phyloP scores from a whole-genome alignment of 73 alveolate genomes.

The Diophrys appendiculata region DNA sequence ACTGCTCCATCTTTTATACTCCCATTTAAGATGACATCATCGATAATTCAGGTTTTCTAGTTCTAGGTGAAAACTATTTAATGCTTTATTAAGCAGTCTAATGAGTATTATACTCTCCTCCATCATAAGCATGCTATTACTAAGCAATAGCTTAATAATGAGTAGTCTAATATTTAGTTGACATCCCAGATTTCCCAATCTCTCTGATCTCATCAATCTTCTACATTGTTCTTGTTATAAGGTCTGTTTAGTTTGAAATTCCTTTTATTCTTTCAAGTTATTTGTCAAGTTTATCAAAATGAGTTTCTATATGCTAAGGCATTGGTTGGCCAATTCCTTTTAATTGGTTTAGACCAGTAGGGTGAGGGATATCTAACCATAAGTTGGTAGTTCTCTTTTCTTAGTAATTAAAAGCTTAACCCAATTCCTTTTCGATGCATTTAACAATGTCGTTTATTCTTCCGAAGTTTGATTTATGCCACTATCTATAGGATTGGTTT shows the following conservation, averaged over 20 bases:
- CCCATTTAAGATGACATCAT: too few relatives aligned
- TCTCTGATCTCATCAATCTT: slow-evolving; percentile 35
- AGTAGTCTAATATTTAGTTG: too few relatives aligned
- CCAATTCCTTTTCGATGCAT: slow-evolving; percentile 28
- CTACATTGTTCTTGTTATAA: slow-evolving; percentile 43
- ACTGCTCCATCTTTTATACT: slow-evolving; percentile 33
- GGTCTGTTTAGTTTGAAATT: slow-evolving; percentile 34
- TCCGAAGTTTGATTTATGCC: slow-evolving; percentile 60
- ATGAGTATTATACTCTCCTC: too few relatives aligned
- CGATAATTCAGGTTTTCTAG: too few relatives aligned
- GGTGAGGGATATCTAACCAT: slow-evolving; percentile 60
- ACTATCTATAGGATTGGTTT: slow-evolving; percentile 23
- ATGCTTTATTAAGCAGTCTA: too few relatives aligned
- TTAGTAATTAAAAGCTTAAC: slow-evolving; percentile 32
- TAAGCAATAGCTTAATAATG: too few relatives aligned
- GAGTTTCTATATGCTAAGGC: slow-evolving; percentile 28
- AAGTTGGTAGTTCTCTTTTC: slow-evolving; percentile 61
- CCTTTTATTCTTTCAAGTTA: slow-evolving; percentile 36
- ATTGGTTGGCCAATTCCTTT: not conserved
- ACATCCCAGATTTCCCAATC: not conserved
- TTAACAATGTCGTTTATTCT: slow-evolving; percentile 34
- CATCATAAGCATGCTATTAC: too few relatives aligned
- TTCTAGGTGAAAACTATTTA: too few relatives aligned
- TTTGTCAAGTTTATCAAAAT: slow-evolving; percentile 57
- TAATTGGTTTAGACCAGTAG: slow-evolving; percentile 9